Base-by-base conservation (phyloP, 805 yeast species). In the Scheffersomyces amazonensis region DNA sequence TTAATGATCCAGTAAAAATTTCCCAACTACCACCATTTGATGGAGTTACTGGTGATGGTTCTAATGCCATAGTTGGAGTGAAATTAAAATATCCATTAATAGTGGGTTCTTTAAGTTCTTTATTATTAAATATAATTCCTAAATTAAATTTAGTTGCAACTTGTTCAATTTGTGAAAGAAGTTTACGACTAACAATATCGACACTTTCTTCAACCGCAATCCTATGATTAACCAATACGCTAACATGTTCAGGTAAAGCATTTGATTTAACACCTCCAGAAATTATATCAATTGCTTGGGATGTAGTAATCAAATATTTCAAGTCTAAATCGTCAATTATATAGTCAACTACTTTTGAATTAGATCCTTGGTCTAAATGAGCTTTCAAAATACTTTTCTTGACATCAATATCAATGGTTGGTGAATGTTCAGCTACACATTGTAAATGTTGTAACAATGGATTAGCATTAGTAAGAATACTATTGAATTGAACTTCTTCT, bases 181-280 rank as follows among this genome's bases (percentile, higher is more conserved):
- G 49, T 37, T 69, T 71, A 4, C 56, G 43, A 2, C 54, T 48
- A 0, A 69, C 65, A 19, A 53, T 45, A 3, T 48, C 49, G 10
- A 71, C 66, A 6, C 67, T 40, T 34, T 64, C 64, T 42, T 72
- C 80, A 17, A 73, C 49, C 2, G 77, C 71, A 32, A 75, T 65
- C 36, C 80, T 52, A 25, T 71, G 71, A 52, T 75, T 73, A 15
- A 74, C 64, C 16, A 62, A 50, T 4, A 70, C 58, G 5, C 62
- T 59, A 5, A 64, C 78, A 46, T 62, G 62, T 42, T 75, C 78
- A 1, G 80, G 80, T 18, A 75, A 59, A 1, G 78, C 76, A 46
- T 75, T 75, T 1, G 71, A 52, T 48, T 75, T 75, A n/a, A 59
- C 66, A 2, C 80, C 80, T 9, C 80, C 79, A 6, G 44, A 27